Conservation (phyloP, 768 basidiomycete genomes). For the Pleurotus cornucopiae region DNA sequence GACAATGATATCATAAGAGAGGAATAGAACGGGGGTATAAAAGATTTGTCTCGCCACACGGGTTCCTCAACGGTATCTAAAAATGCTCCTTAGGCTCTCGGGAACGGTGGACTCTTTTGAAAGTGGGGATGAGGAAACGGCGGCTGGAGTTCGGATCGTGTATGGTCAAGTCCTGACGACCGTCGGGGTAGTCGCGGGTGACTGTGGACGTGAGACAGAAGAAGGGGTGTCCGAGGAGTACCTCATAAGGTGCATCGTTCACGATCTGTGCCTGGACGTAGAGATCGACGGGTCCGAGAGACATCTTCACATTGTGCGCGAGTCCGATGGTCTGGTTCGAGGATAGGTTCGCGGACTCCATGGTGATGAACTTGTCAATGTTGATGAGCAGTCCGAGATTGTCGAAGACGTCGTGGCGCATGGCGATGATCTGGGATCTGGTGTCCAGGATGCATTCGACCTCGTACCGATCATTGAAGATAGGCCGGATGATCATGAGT, state of each 20-base stretch:
- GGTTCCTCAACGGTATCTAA: too few species aligned
- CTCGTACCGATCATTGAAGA: constrained; percentile 12
- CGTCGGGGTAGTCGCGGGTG: background rate
- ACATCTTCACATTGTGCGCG: constrained; percentile 22
- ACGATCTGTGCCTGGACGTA: constrained; percentile 12
- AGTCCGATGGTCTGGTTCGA: constrained; percentile 20
- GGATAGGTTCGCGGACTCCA: constrained; percentile 23
- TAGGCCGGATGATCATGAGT: constrained; percentile 6
- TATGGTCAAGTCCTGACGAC: constrained; percentile 1
- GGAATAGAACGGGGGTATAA: too few species aligned
- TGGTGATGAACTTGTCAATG: constrained; percentile 16
- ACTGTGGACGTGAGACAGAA: background rate
- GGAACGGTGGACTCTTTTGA: too few species aligned
- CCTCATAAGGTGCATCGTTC: constrained; percentile 12
- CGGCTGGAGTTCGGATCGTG: background rate
- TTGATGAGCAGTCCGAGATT: constrained; percentile 12
- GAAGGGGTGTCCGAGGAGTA: constrained; percentile 12
- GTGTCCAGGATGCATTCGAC: constrained; percentile 20
- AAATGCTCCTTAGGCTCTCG: too few species aligned
- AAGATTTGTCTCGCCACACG: too few species aligned
- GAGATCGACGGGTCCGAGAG: background rate
- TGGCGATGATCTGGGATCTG: constrained; percentile 24
- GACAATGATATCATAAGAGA: too few species aligned
- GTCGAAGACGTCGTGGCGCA: constrained; percentile 14
- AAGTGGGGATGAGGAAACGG: background rate